Evolutionary conservation across 1,284 basidiomycete genomes (phyloP).

Genomic region (Naganishia cerealis): DNA sequence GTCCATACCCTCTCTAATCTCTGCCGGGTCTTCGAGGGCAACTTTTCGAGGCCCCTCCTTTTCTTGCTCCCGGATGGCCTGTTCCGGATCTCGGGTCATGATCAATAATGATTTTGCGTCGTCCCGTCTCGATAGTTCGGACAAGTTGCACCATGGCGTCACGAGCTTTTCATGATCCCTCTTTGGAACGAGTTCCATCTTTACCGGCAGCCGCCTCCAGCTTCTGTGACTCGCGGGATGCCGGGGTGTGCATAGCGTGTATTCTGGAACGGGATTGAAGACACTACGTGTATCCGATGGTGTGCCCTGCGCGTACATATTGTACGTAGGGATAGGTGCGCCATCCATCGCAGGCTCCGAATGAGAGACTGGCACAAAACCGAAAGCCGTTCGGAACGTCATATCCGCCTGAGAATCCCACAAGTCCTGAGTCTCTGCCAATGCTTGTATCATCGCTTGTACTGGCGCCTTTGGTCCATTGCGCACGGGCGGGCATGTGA

Average conservation of each 20-base stretch:
- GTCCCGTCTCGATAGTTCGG: slow-evolving; percentile 1
- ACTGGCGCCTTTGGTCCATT: slow-evolving; percentile 11
- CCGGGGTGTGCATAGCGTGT: slow-evolving; percentile 12
- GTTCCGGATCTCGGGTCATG: not conserved
- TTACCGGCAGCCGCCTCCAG: slow-evolving; percentile 4
- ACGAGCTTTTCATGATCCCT: slow-evolving; percentile 1
- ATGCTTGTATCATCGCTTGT: slow-evolving; percentile 3
- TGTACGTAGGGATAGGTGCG: slow-evolving; percentile 15
- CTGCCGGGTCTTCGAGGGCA: slow-evolving; percentile 13
- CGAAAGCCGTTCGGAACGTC: slow-evolving; percentile 25
- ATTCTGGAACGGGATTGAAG: slow-evolving; percentile 14
- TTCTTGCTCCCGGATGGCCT: slow-evolving; percentile 8
- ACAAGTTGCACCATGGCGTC: slow-evolving; percentile 19
- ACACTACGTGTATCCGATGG: slow-evolving; percentile 5
- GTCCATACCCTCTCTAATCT: slow-evolving; percentile 4
- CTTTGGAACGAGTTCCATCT: slow-evolving; percentile 7
- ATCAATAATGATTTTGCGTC: slow-evolving; percentile 11
- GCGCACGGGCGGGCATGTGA: slow-evolving; percentile 3
- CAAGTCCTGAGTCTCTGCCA: slow-evolving; percentile 14
- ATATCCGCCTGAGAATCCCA: slow-evolving; percentile 17
- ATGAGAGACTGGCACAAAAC: slow-evolving; percentile 12
- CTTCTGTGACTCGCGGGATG: slow-evolving; percentile 12
- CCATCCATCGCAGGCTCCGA: slow-evolving; percentile 12
- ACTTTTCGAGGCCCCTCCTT: slow-evolving; percentile 6
- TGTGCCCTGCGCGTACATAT: slow-evolving; percentile 20